Evolutionary conservation across 2,329 filamentous ascomycete genomes (phyloP).

Genomic region (Celoporthe dispersa): DNA sequence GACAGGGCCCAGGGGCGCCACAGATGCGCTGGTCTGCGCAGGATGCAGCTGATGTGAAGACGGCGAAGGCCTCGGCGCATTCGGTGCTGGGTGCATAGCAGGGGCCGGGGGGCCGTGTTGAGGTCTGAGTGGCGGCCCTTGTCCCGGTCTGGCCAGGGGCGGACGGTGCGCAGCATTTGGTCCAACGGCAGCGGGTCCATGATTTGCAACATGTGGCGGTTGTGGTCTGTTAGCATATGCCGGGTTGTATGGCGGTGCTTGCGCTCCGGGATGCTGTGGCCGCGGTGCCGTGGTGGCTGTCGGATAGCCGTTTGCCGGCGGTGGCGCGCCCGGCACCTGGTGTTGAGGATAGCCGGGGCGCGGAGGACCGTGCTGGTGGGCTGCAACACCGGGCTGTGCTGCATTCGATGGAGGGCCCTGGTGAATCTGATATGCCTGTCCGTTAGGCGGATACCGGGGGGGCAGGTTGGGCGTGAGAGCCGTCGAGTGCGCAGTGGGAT

Average conservation of each 20-base stretch:
- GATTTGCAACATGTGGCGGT: conserved; percentile 13
- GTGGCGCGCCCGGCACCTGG: neutral
- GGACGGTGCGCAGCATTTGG: conserved; percentile 19
- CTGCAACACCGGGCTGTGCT: conserved; percentile 7
- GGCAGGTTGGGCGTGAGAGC: conserved; percentile 21
- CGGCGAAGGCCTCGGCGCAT: conserved; percentile 10
- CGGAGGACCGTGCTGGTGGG: conserved; percentile 11
- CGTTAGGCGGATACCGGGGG: conserved; percentile 24
- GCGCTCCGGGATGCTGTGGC: conserved; percentile 27
- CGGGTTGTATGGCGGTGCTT: conserved; percentile 38
- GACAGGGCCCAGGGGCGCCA: conserved; percentile 37
- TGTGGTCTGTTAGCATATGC: conserved; percentile 37
- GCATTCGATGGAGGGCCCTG: conserved; percentile 11
- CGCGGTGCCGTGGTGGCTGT: conserved; percentile 6
- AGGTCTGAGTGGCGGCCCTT: neutral
- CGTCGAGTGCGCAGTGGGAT: conserved; percentile 26
- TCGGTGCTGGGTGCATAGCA: conserved; percentile 13
- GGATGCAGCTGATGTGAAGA: conserved; percentile 15
- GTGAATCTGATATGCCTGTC: conserved; percentile 22
- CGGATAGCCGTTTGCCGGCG: conserved; percentile 17
- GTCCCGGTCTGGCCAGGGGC: conserved; percentile 15
- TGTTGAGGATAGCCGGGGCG: conserved; percentile 23
- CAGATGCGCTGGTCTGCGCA: conserved; percentile 10
- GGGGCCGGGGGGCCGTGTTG: conserved; percentile 4
- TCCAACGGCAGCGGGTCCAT: neutral